Percentiles rank a stretch among this genome's conserved stretches.
Evolutionary conservation across 2,329 filamentous ascomycete genomes (phyloP).

Genomic region (Cytospora piceicola): DNA sequence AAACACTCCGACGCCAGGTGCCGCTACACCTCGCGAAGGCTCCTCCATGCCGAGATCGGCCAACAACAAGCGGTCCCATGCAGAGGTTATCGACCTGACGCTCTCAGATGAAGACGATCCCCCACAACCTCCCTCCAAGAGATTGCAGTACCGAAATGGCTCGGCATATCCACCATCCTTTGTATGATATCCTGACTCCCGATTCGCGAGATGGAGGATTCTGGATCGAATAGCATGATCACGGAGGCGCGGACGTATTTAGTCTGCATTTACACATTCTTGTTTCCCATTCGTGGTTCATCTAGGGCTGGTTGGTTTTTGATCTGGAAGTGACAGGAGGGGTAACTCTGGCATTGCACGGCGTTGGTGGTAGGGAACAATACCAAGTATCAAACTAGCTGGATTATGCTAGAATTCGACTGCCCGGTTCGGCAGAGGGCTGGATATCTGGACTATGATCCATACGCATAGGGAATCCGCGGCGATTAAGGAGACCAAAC

Average conservation of each 20-base stretch:
- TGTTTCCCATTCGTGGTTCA: slow-evolving; percentile 7
- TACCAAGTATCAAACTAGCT: slow-evolving; percentile 30
- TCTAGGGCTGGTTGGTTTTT: slow-evolving; percentile 7
- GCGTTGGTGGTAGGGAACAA: slow-evolving; percentile 28
- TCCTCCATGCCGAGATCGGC: slow-evolving; percentile 43
- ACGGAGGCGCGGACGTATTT: neutral
- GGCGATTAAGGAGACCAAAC: neutral
- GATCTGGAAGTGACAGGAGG: slow-evolving; percentile 3
- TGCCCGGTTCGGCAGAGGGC: slow-evolving; percentile 3
- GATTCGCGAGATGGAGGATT: neutral
- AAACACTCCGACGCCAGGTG: slow-evolving; percentile 34
- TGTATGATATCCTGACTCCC: neutral
- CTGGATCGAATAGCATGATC: neutral
- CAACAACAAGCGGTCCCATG: slow-evolving; percentile 52
- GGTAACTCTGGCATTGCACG: slow-evolving; percentile 27
- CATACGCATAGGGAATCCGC: slow-evolving; percentile 15
- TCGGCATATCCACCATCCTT: slow-evolving; percentile 22
- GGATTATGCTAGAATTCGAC: slow-evolving; percentile 21
- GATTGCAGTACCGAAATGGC: slow-evolving; percentile 42
- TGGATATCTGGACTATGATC: slow-evolving; percentile 10
- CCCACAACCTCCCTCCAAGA: slow-evolving; percentile 51
- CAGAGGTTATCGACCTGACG: slow-evolving; percentile 64
- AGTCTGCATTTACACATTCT: slow-evolving; percentile 12
- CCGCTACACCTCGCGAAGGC: slow-evolving; percentile 43
- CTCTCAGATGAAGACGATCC: slow-evolving; percentile 57